Conservation (phyloP, 495 filamentous ascomycete species). For the Margaritispora aquatica region DNA sequence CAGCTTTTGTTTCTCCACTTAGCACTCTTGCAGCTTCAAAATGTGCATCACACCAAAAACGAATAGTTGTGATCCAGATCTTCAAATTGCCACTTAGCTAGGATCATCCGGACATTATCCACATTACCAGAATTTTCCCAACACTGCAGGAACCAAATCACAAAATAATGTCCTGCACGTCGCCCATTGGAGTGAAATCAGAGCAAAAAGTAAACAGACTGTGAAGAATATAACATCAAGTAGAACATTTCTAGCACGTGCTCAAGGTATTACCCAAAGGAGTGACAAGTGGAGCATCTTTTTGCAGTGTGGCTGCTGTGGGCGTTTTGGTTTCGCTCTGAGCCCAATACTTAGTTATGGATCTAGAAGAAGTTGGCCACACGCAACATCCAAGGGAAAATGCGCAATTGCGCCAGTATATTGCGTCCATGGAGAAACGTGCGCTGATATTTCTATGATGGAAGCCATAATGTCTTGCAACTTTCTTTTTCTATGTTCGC, state of each 20-base stretch:
- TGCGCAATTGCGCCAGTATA: conserved; percentile 14
- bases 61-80: background rate
- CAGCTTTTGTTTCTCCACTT: too few species aligned
- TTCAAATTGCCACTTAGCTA: background rate
- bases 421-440: conserved; percentile 9
- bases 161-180: background rate
- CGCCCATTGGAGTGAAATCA: background rate
- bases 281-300: background rate
- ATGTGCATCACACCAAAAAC: too few species aligned
- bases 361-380: background rate
- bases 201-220: background rate
- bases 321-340: background rate
- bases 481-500: conserved; percentile 7
- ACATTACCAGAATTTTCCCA: background rate
- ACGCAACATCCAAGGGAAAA: background rate
- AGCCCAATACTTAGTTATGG: background rate
- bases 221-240: background rate
- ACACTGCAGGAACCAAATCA: background rate
- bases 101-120: background rate
- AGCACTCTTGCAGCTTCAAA: too few species aligned
- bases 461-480: conserved; percentile 3
- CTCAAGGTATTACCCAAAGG: background rate
- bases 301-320: background rate
- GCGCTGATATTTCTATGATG: background rate
- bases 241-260: background rate